Evolutionary conservation across 2,329 filamentous ascomycete species (phyloP).

Genomic region (Fusarium fujikuroi): DNA sequence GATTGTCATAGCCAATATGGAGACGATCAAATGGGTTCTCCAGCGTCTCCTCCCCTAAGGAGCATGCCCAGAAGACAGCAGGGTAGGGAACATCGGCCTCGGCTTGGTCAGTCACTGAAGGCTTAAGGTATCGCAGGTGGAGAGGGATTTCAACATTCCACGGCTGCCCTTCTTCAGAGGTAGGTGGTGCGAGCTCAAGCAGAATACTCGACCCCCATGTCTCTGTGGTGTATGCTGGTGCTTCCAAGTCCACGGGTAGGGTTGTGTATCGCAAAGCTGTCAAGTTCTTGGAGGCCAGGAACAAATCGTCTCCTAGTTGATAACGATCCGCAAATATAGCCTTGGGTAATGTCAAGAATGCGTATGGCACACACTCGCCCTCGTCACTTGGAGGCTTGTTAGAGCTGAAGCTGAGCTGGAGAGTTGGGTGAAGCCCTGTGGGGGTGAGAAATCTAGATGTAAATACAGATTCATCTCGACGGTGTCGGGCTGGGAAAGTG

Average conservation of each 20-base stretch:
- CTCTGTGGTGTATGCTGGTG: conserved; percentile 80
- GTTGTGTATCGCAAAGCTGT: conserved; percentile 73
- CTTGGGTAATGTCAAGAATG: conserved; percentile 85
- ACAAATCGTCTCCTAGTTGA: conserved; percentile 80
- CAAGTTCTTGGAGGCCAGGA: conserved; percentile 84
- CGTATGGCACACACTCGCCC: conserved; percentile 76
- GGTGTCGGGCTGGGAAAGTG: conserved; percentile 83
- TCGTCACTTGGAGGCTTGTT: conserved; percentile 62
- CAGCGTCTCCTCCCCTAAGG: conserved; percentile 73
- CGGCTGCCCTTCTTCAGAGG: conserved; percentile 48
- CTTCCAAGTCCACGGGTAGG: conserved; percentile 88
- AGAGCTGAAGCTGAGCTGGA: conserved; percentile 73
- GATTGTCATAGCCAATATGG: conserved; percentile 85
- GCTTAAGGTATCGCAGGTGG: conserved; percentile 84
- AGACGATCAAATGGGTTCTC: conserved; percentile 86
- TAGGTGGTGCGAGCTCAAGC: conserved; percentile 74
- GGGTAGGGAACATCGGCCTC: conserved; percentile 78
- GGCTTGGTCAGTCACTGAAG: conserved; percentile 64
- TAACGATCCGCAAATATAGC: conserved; percentile 88
- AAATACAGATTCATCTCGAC: conserved; percentile 68
- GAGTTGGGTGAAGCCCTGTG: conserved; percentile 83
- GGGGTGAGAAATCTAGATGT: conserved; percentile 73
- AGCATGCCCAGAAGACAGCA: conserved; percentile 90
- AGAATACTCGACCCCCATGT: conserved; percentile 84
- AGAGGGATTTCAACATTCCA: conserved; percentile 81